A percentile compares a stretch with the other conserved stretches of the same genome.
Evolutionary conservation across 139 green algal species (phyloP).

Genomic region (Tetraselmis striata): DNA sequence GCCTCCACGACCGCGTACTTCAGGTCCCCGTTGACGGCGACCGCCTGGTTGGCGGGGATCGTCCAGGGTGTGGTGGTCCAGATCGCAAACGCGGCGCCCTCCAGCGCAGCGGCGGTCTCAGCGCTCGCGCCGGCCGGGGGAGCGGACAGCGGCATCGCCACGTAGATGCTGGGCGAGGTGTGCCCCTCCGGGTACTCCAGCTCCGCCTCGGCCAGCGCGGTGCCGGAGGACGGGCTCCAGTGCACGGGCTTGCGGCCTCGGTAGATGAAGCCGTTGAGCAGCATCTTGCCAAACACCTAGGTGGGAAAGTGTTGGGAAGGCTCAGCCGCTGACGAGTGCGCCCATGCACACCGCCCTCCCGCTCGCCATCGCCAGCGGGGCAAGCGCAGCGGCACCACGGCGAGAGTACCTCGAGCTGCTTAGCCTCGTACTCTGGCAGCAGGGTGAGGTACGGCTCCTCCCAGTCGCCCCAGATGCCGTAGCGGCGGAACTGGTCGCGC

Average conservation of each 20-base stretch:
- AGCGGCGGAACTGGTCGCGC: conserved; percentile 79
- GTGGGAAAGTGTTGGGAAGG: too few relatives aligned
- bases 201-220: conserved; percentile 95
- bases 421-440: conserved; percentile 80
- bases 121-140: conserved; percentile 2
- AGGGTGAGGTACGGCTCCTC: conserved; percentile 93
- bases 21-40: conserved; percentile 88
- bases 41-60: conserved; percentile 93
- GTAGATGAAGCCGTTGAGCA: conserved; percentile 96
- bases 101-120: conserved; percentile 11
- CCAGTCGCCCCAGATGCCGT: conserved; percentile 94
- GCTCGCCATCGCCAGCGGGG: too few relatives aligned
- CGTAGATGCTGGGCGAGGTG: conserved; percentile 59
- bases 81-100: conserved; percentile 58
- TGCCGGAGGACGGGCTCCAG: conserved; percentile 89
- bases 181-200: conserved; percentile 94
- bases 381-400: too few relatives aligned
- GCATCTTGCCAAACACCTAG: conserved; percentile 90
- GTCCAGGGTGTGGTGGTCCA: conserved; percentile 99
- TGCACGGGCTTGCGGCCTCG: conserved; percentile 92
- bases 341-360: too few relatives aligned
- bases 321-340: too few relatives aligned
- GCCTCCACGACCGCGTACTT: conserved; percentile 80
- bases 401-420: conserved; percentile 64
- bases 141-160: conserved; percentile 30